Evolutionary conservation across 2,329 filamentous ascomycete species (phyloP).

Genomic region (Xylariaceae sp.): DNA sequence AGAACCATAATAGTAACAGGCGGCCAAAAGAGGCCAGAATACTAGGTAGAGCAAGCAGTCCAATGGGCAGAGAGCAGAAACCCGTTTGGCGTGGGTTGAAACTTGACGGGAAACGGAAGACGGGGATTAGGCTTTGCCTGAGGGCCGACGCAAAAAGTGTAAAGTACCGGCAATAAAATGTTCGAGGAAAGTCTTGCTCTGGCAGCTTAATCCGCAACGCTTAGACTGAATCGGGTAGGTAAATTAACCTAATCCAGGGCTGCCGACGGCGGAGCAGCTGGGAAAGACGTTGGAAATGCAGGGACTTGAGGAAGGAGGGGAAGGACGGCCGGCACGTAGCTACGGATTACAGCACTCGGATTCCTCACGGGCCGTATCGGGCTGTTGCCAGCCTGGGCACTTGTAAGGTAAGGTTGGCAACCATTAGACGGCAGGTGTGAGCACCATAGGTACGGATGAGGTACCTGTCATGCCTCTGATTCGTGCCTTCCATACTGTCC

Average conservation of each 20-base stretch:
- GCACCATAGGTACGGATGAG: too few species aligned
- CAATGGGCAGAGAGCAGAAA: slow-evolving; percentile 1
- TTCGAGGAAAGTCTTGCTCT: not conserved
- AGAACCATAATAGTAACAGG: not conserved
- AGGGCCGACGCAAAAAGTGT: not conserved
- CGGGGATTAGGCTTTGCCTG: slow-evolving; percentile 5
- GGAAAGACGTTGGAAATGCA: slow-evolving; percentile 12
- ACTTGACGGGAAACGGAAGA: too few species aligned
- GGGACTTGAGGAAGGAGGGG: slow-evolving; percentile 6
- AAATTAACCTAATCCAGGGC: slow-evolving; percentile 5
- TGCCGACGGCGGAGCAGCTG: slow-evolving; percentile 7
- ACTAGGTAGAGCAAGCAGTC: not conserved
- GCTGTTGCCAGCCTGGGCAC: not conserved
- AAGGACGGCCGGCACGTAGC: not conserved
- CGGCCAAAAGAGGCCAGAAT: not conserved
- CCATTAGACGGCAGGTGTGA: too few species aligned
- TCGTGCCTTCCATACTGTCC: not conserved
- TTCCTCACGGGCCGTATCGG: not conserved
- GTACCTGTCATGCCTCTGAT: too few species aligned
- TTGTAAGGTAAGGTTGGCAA: not conserved
- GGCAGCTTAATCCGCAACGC: slow-evolving; percentile 7
- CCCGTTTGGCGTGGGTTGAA: not conserved
- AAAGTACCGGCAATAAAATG: not conserved
- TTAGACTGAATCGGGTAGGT: not conserved
- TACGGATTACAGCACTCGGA: not conserved